Percentiles rank a stretch among this genome's conserved stretches.
These are phyloP conservation scores for Penicillium sp. DNA, from an alignment of 2,329 filamentous ascomycete genomes.

Conservation along the genomic window DNA sequence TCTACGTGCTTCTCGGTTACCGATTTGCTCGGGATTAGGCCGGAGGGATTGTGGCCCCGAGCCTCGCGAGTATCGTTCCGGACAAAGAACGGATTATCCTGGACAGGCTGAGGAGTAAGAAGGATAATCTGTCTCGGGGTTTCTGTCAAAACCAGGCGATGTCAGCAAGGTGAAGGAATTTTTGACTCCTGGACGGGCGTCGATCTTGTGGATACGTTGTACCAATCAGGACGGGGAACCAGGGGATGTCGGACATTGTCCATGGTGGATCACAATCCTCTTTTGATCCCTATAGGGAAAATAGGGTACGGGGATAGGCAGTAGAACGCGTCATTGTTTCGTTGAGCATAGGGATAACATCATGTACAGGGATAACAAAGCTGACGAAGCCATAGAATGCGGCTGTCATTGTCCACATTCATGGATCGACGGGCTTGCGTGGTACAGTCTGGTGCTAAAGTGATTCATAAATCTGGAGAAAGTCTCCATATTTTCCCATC, in stretches of 20 bases:
- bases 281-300: constrained; percentile 10
- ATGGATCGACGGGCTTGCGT: constrained; percentile 8
- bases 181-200: neutral
- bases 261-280: constrained; percentile 11
- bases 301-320: neutral
- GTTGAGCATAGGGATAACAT: constrained; percentile 7
- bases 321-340: constrained; percentile 17
- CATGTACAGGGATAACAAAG: constrained; percentile 5
- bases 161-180: neutral
- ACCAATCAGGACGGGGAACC: constrained; percentile 3
- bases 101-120: neutral
- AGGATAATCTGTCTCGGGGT: neutral
- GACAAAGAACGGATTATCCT: neutral
- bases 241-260: constrained; percentile 8
- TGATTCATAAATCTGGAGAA: neutral
- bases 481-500: neutral
- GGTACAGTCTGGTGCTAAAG: neutral
- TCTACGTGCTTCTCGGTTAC: neutral
- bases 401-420: constrained; percentile 12
- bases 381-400: constrained; percentile 11
- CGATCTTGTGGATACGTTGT: constrained; percentile 5
- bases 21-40: neutral
- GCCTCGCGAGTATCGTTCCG: neutral
- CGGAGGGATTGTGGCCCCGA: neutral
- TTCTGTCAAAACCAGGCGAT: neutral